A percentile compares a stretch with the other conserved stretches of the same genome.
Evolutionary conservation across 176 grass and related monocot species (phyloP).

Genomic region (Cenchrus americanus): DNA sequence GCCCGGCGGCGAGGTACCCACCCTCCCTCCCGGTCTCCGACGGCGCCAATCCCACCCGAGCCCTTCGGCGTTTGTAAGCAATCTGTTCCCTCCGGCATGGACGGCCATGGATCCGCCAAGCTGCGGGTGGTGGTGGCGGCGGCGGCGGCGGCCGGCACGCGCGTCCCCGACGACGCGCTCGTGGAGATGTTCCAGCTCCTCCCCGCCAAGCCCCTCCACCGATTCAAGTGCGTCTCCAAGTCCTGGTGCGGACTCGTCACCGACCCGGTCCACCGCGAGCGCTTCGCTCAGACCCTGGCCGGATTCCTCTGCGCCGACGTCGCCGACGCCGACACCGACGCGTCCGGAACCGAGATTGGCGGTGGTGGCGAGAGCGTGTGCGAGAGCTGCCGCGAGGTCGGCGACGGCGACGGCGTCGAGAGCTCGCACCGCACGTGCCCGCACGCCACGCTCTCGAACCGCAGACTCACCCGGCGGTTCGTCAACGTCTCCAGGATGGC

Average conservation of each 20-base stretch:
- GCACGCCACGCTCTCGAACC: background rate
- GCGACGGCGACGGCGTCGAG: background rate
- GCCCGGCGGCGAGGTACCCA: background rate
- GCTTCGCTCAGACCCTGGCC: constrained; percentile 1
- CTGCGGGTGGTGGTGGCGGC: too few species aligned
- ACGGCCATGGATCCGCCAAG: background rate
- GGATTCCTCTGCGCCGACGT: background rate
- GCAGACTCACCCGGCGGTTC: background rate
- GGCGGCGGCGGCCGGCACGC: background rate
- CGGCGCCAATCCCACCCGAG: background rate
- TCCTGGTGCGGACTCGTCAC: background rate
- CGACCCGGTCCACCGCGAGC: constrained; percentile 4
- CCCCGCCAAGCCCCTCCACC: constrained; percentile 10
- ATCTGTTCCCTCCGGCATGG: background rate
- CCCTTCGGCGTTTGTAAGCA: too few species aligned
- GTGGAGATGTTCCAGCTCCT: constrained; percentile 27
- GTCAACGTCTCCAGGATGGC: constrained; percentile 28
- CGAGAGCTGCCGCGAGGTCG: background rate
- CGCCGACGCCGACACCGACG: background rate
- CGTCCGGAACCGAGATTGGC: background rate
- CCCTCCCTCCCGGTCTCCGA: background rate
- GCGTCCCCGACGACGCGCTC: constrained; percentile 24
- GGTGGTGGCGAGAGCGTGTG: background rate
- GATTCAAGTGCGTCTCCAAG: constrained; percentile 22
- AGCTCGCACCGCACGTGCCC: background rate